Base-by-base conservation (phyloP, 2,329 filamentous ascomycete genomes). In the Aquanectria penicillioides region DNA sequence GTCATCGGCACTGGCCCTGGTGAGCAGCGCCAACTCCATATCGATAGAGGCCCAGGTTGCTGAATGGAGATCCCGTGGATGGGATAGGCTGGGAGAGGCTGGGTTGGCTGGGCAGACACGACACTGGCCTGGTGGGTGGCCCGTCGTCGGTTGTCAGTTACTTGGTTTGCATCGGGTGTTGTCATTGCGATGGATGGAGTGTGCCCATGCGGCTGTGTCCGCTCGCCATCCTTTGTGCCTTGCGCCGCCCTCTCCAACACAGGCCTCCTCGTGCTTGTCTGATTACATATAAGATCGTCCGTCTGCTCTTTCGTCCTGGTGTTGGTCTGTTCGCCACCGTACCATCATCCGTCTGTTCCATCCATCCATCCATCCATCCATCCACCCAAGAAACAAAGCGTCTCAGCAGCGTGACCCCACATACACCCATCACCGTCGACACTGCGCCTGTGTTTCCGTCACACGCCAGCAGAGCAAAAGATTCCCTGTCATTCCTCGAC, bases 271-370 rank as follows among this genome's bases (percentile, higher is more conserved):
- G 17, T 25, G 38, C 31, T 38, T 25, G 29, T 28, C 50, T 57
- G 46, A 46, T 58, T 51, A 61, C 62, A 65, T 68, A 67, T 67
- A 68, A 68, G 63, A 68, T 66, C 50, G 41, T 57, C 65, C 18
- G 20, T 25, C 22, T 47, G 60, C 37, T 18, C 37, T 40, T 31
- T 26, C 20, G 44, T 12, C 53, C 44, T 56, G 22, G 18, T 26
- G 28, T 26, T 50, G 31, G 23, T 50, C 46, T 51, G 26, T 43
- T 56, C 23, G 47, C 43, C 54, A 49, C 60, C 44, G 41, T 46
- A n/a, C n/a, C n/a, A 55, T 53, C 61, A 59, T 40, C 57, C 56
- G 43, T 48, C 47, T 15, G 36, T 15, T 15, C 37, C 43, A 33
- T 36, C 40, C 15, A 40, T 15, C 33, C 41, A 40, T 34, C 52